Percentiles rank a stretch among this genome's conserved stretches.
phyloP scores from a whole-genome alignment of 352 stramenopile species.

The Phytopythium sindhum region DNA sequence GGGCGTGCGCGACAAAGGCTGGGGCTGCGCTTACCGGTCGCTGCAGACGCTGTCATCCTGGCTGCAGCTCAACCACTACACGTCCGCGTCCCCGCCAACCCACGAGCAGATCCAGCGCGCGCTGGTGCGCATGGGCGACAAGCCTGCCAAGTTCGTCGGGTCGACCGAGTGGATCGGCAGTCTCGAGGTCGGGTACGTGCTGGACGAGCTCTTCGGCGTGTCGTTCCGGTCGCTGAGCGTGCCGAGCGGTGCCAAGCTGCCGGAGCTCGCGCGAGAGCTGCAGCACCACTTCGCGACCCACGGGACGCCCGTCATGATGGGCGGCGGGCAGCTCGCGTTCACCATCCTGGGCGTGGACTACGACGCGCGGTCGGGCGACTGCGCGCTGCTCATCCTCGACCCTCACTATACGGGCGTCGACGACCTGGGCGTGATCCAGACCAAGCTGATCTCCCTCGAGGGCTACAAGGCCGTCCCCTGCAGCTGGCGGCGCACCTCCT shows the following conservation, averaged over 20 bases:
- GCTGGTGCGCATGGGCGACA: slow-evolving; percentile 81
- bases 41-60: slow-evolving; percentile 85
- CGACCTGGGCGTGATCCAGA: slow-evolving; percentile 66
- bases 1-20: slow-evolving; percentile 79
- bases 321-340: slow-evolving; percentile 76
- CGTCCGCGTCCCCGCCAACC: slow-evolving; percentile 31
- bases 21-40: slow-evolving; percentile 86
- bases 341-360: slow-evolving; percentile 79
- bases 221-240: slow-evolving; percentile 68
- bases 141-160: slow-evolving; percentile 56
- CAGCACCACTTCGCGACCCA: slow-evolving; percentile 74
- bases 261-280: slow-evolving; percentile 61
- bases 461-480: slow-evolving; percentile 74
- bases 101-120: slow-evolving; percentile 74
- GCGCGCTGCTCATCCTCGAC: slow-evolving; percentile 77
- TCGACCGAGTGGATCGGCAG: slow-evolving; percentile 84
- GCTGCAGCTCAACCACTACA: slow-evolving; percentile 71
- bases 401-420: slow-evolving; percentile 76
- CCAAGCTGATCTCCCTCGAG: slow-evolving; percentile 51
- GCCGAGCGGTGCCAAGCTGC: slow-evolving; percentile 47
- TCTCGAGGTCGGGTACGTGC: slow-evolving; percentile 79
- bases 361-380: slow-evolving; percentile 51
- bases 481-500: slow-evolving; percentile 57
- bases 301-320: slow-evolving; percentile 86
- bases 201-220: slow-evolving; percentile 76